A percentile compares a stretch with the other conserved stretches of the same genome.
These are phyloP conservation scores for Fusarium sp. DNA, from an alignment of 2,329 filamentous ascomycete genomes.

Conservation along the genomic window DNA sequence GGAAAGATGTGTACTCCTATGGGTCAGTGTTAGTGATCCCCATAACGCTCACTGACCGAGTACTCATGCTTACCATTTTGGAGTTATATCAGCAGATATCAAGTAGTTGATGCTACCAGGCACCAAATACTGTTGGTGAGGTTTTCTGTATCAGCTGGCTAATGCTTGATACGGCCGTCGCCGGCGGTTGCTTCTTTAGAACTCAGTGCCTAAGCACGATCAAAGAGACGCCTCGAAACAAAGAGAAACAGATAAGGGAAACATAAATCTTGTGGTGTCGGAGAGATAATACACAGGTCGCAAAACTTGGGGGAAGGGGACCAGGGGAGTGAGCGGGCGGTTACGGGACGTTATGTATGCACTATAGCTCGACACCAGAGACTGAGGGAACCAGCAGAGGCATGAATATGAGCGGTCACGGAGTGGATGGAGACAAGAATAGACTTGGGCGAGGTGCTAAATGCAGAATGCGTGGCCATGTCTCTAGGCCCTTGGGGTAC, in stretches of 20 bases:
- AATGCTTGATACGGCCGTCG: slow-evolving; percentile 47
- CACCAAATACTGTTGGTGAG: slow-evolving; percentile 28
- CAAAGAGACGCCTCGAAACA: slow-evolving; percentile 42
- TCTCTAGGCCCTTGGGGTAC: slow-evolving; percentile 19
- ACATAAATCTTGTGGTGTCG: slow-evolving; percentile 47
- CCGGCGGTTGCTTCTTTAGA: slow-evolving; percentile 48
- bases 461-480: slow-evolving; percentile 28
- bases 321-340: slow-evolving; percentile 51
- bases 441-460: slow-evolving; percentile 34
- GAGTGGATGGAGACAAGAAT: slow-evolving; percentile 41
- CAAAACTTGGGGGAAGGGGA: slow-evolving; percentile 53
- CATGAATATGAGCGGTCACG: slow-evolving; percentile 36
- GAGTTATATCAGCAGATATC: slow-evolving; percentile 1
- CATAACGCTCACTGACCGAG: not conserved
- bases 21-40: not conserved
- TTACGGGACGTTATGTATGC: slow-evolving; percentile 60
- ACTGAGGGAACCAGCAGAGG: slow-evolving; percentile 32
- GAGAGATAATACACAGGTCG: slow-evolving; percentile 48
- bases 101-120: slow-evolving; percentile 22
- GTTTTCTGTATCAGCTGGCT: slow-evolving; percentile 26
- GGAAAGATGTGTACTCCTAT: slow-evolving; percentile 50
- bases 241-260: slow-evolving; percentile 40
- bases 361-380: slow-evolving; percentile 39
- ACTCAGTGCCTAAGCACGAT: slow-evolving; percentile 29
- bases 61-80: slow-evolving; percentile 48